Percentiles rank a stretch among this genome's conserved stretches.
Evolutionary conservation across 2,329 filamentous ascomycete species (phyloP).

Genomic region (Fusarium sp.): DNA sequence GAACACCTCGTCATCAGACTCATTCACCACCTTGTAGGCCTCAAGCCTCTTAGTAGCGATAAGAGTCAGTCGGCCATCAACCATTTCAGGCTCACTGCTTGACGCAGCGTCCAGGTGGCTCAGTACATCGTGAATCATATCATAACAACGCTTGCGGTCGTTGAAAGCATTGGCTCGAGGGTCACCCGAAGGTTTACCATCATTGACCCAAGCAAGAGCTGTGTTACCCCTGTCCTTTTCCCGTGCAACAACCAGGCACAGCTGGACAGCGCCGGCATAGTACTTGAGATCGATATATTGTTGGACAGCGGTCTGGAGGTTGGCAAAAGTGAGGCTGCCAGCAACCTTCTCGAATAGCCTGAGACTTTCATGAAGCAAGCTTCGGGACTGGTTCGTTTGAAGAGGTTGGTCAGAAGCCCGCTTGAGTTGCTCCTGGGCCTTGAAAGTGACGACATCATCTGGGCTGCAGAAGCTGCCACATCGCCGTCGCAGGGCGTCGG

Average conservation of each 20-base stretch:
- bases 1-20: conserved; percentile 91
- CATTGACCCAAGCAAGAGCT: conserved; percentile 87
- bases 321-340: conserved; percentile 80
- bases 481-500: conserved; percentile 88
- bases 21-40: conserved; percentile 90
- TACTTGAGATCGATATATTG: conserved; percentile 87
- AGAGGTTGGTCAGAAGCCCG: conserved; percentile 81
- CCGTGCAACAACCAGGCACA: conserved; percentile 84
- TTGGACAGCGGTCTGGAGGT: conserved; percentile 79
- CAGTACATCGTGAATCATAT: conserved; percentile 86
- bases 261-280: conserved; percentile 91
- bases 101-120: conserved; percentile 79
- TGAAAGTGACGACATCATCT: conserved; percentile 98
- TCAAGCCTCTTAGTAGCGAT: conserved; percentile 84
- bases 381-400: conserved; percentile 80
- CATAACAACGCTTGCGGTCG: conserved; percentile 82
- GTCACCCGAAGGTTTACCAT: conserved; percentile 79
- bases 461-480: conserved; percentile 98
- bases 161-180: conserved; percentile 74
- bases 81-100: conserved; percentile 73
- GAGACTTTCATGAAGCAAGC: conserved; percentile 87
- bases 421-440: conserved; percentile 94
- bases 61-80: conserved; percentile 82
- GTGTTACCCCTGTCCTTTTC: conserved; percentile 89
- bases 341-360: conserved; percentile 91